Evolutionary conservation across 345 rosid genomes (phyloP), one percentile per base, ranked within the genome.

Genomic region (Clausena lansium): DNA sequence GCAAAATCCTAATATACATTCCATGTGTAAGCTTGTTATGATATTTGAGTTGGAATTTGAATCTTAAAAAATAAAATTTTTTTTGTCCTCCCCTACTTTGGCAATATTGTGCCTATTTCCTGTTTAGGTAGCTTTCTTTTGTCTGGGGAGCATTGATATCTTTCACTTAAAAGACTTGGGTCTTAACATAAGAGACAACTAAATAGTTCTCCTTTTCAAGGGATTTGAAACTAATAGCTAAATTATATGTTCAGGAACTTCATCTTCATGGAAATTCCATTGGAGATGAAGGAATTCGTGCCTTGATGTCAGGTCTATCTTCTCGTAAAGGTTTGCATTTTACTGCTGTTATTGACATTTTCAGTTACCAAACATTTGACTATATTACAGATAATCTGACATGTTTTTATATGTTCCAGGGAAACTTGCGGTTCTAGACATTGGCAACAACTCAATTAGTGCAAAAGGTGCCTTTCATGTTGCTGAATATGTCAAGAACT

Each of bases 271-370:
- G 98, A 61, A 93, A 95, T 84, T 89, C 96, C 47, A 89, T 93
- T 77, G 98, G 99, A 76, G 99, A 95, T 80, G 99, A 95, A 88
- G 99, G 99, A 72, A 82, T 81, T 33, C 92, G 97, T 74, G 92
- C 94, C 19, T 83, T 95, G 81, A 89, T 92, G 86, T 87, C 91
- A 33, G 94, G 98, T 74, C 89, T 95, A 82, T 90, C 97, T 80
- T 90, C 89, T 63, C 94, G 90, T 81, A 91, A 86, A 93, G 99
- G 99, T 95, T 70, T 61, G 75, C 50, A 15, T 61, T 69, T 45
- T 86, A 74, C 74, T 57, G 38, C 41, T 64, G 41, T 41, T 22
- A 59, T 58, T 55, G 64, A 24, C 71, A 64, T 69, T 39, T 64
- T 60, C 39, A 75, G 54, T 68, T 41, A 24, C 35, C 24, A 32